These are phyloP conservation scores for Hyphopichia pseudoburtonii DNA, from an alignment of 1,139 yeast species.

Conservation along the genomic window DNA sequence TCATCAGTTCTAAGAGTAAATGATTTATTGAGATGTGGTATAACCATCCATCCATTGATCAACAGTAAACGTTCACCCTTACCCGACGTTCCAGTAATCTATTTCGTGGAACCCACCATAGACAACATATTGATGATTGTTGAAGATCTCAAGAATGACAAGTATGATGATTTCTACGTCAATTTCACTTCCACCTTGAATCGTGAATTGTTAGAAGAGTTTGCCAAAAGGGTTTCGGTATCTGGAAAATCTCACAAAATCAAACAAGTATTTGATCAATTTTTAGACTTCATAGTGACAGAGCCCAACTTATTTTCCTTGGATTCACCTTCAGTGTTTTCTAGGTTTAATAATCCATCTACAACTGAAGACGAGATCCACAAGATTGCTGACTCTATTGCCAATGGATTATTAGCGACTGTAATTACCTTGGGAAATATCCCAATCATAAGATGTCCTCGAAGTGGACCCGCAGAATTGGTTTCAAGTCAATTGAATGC, in stretches of 20 bases:
- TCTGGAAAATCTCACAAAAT: conserved; percentile 70
- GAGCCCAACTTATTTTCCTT: conserved; percentile 89
- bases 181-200: conserved; percentile 82
- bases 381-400: conserved; percentile 62
- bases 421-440: conserved; percentile 75
- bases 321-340: conserved; percentile 66
- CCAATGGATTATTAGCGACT: conserved; percentile 77
- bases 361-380: conserved; percentile 78
- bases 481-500: conserved; percentile 85
- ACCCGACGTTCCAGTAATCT: conserved; percentile 92
- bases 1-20: conserved; percentile 89
- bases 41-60: conserved; percentile 82
- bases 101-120: conserved; percentile 84
- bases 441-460: conserved; percentile 88
- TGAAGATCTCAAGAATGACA: conserved; percentile 68
- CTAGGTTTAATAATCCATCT: conserved; percentile 65
- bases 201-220: conserved; percentile 79
- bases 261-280: conserved; percentile 90
- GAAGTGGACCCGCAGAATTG: conserved; percentile 94
- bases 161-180: conserved; percentile 76
- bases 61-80: conserved; percentile 70
- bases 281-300: conserved; percentile 85
- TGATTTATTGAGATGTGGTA: conserved; percentile 83
- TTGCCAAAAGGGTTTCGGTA: conserved; percentile 78
- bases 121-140: conserved; percentile 70